Percentiles rank a stretch among this genome's conserved stretches.
These are phyloP conservation scores for Solanum bukasovii DNA, from an alignment of 257 asterid species.

Conservation along the genomic window DNA sequence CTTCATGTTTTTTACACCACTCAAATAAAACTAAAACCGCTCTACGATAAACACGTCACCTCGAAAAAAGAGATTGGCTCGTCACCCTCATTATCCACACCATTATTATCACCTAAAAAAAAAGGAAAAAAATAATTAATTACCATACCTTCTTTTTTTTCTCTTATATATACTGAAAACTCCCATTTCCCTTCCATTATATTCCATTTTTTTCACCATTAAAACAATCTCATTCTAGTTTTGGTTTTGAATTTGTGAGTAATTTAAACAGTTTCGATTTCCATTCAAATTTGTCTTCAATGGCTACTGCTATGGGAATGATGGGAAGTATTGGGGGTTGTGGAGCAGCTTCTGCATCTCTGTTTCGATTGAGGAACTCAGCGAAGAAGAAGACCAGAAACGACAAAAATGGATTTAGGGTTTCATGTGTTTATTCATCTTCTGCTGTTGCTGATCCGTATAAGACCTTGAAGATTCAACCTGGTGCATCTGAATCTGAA, in stretches of 20 bases:
- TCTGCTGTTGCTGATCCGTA: slow-evolving; percentile 53
- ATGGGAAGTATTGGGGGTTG: slow-evolving; percentile 24
- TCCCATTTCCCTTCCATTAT: not conserved
- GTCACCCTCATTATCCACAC: not conserved
- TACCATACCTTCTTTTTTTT: not conserved
- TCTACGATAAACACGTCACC: not conserved
- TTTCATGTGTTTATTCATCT: slow-evolving; percentile 41
- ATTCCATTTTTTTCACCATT: not conserved
- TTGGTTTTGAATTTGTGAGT: not conserved
- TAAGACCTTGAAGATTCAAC: slow-evolving; percentile 57
- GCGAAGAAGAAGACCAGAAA: slow-evolving; percentile 10
- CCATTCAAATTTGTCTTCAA: not conserved
- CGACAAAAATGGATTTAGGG: slow-evolving; percentile 22
- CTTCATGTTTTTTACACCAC: not conserved
- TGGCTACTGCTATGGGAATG: slow-evolving; percentile 38
- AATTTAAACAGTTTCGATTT: not conserved
- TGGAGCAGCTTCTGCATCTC: slow-evolving; percentile 33
- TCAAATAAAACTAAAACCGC: not conserved
- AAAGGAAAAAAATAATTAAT: not conserved
- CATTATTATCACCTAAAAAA: not conserved
- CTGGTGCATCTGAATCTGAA: slow-evolving; percentile 80
- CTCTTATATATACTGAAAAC: not conserved
- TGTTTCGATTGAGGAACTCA: slow-evolving; percentile 25
- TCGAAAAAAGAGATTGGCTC: not conserved
- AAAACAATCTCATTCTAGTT: not conserved